Evolutionary conservation across 345 rosid species (phyloP).

Genomic region (Populus alba): DNA sequence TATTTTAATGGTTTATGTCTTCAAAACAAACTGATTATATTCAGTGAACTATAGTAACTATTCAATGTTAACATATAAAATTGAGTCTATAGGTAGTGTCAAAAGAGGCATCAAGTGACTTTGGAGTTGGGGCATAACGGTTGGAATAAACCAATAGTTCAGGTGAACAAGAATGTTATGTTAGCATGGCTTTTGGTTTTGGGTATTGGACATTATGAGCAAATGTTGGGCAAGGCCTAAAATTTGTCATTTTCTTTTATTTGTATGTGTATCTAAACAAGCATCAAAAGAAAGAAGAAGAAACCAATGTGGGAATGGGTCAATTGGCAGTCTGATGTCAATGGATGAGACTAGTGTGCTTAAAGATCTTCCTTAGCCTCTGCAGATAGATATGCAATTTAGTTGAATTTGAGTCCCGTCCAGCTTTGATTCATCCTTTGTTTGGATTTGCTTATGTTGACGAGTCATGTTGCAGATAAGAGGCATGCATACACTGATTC

Average conservation of each 20-base stretch:
- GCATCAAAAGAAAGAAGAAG: not conserved
- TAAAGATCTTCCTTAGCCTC: not conserved
- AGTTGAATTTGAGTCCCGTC: not conserved
- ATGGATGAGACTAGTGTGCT: not conserved
- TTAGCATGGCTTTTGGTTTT: not conserved
- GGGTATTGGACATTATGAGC: not conserved
- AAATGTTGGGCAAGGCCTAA: not conserved
- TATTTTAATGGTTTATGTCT: not conserved
- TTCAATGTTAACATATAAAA: not conserved
- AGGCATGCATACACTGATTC: conserved; percentile 99
- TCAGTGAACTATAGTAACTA: not conserved
- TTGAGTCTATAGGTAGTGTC: not conserved
- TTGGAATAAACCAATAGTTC: not conserved
- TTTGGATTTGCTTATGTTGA: not conserved
- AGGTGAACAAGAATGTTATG: not conserved
- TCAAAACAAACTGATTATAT: not conserved
- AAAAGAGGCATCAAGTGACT: not conserved
- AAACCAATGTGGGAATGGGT: not conserved
- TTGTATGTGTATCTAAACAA: not conserved
- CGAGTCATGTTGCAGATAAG: conserved; percentile 59
- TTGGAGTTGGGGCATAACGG: not conserved
- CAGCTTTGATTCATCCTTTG: not conserved
- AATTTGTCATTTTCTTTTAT: not conserved
- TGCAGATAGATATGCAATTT: not conserved
- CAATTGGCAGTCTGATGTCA: not conserved